A percentile compares a stretch with the other conserved stretches of the same genome.
Evolutionary conservation across 257 asterid genomes (phyloP).

Genomic region (Nicotiana otophora): DNA sequence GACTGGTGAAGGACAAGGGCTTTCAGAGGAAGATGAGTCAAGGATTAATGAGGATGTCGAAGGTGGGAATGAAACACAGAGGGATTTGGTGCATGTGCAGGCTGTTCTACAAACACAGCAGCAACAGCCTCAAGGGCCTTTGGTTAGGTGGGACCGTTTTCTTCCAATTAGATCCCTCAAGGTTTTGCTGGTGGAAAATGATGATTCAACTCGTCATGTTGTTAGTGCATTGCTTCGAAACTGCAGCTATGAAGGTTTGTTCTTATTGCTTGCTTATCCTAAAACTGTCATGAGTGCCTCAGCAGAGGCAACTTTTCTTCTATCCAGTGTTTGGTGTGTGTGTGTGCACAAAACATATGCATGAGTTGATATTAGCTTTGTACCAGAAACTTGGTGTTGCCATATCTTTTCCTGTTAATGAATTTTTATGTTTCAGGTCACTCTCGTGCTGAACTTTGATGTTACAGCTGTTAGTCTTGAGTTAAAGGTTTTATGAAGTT

Average conservation of each 20-base stretch:
- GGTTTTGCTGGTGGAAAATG: slow-evolving; percentile 53
- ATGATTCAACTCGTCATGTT: slow-evolving; percentile 48
- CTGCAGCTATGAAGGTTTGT: slow-evolving; percentile 50
- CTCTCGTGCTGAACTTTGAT: neutral
- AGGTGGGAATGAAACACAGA: slow-evolving; percentile 12
- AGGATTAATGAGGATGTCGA: slow-evolving; percentile 29
- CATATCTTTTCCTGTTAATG: neutral
- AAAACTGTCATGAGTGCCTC: neutral
- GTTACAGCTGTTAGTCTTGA: neutral
- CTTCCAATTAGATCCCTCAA: slow-evolving; percentile 50
- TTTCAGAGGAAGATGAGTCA: slow-evolving; percentile 32
- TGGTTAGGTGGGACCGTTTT: slow-evolving; percentile 47
- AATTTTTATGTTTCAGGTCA: neutral
- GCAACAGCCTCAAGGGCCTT: slow-evolving; percentile 26
- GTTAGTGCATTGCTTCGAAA: slow-evolving; percentile 50
- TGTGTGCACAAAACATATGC: neutral
- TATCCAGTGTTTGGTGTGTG: neutral
- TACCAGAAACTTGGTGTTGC: neutral
- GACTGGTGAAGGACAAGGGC: slow-evolving; percentile 24
- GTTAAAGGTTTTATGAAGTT: neutral
- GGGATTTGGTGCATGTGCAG: slow-evolving; percentile 22
- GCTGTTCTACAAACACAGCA: slow-evolving; percentile 25
- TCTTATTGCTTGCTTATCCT: neutral
- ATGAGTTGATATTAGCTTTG: too few relatives aligned
- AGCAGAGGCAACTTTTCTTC: neutral